Evolutionary conservation across 192 early-diverging fungal species (phyloP).

Genomic region (Funneliformis mosseae): DNA sequence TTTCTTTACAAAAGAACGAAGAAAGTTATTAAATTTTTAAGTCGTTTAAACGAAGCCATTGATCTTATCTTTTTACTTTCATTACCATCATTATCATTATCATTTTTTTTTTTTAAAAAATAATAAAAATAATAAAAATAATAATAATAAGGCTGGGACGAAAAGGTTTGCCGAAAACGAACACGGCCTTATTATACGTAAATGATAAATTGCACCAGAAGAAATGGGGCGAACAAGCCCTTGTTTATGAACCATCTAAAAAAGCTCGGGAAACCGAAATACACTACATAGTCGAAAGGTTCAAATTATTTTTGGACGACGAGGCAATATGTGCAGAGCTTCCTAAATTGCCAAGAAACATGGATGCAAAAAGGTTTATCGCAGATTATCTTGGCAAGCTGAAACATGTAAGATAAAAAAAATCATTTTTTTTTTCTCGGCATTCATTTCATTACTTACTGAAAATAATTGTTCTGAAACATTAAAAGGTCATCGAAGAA

Average conservation of each 20-base stretch:
- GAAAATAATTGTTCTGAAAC: neutral
- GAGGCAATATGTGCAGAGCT: neutral
- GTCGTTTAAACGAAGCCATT: no score
- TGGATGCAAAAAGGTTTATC: constrained; percentile 10
- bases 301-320: constrained; percentile 7
- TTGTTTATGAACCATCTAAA: neutral
- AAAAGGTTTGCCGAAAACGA: constrained; percentile 7
- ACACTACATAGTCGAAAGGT: neutral
- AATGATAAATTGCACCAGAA: neutral
- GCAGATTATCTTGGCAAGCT: constrained; percentile 21
- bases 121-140: neutral
- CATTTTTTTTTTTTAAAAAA: neutral
- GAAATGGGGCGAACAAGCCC: constrained; percentile 1
- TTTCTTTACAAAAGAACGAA: no score
- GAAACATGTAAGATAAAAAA: constrained; percentile 11
- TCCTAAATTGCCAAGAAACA: neutral
- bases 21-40: no score
- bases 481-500: constrained; percentile 1
- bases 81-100: neutral
- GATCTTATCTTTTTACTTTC: neutral
- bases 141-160: neutral
- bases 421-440: neutral
- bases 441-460: neutral
- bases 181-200: neutral
- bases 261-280: neutral